A percentile compares a stretch with the other conserved stretches of the same genome.
phyloP scores from a whole-genome alignment of 495 filamentous ascomycete species.

The Haplographium delicatum region DNA sequence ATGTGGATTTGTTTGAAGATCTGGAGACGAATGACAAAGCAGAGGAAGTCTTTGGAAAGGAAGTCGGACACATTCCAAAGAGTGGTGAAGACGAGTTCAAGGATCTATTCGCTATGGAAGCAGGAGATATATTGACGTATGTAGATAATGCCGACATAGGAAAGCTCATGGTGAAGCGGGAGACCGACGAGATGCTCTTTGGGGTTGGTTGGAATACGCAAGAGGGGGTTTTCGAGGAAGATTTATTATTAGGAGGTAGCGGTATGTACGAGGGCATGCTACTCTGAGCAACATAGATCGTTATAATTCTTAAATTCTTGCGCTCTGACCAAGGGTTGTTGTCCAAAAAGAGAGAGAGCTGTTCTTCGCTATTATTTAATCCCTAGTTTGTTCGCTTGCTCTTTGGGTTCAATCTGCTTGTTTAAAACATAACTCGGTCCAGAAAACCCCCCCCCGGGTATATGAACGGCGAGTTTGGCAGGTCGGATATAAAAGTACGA shows the following conservation, averaged over 20 bases:
- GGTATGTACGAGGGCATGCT: background rate
- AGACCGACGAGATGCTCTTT: constrained; percentile 22
- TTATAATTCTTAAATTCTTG: too few species aligned
- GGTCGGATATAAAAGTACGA: too few species aligned
- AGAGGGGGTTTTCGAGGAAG: background rate
- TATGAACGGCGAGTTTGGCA: too few species aligned
- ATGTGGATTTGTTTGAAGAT: background rate
- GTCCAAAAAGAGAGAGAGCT: too few species aligned
- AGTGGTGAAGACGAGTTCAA: constrained; percentile 9
- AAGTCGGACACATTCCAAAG: background rate
- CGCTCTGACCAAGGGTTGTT: too few species aligned
- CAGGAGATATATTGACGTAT: constrained; percentile 8
- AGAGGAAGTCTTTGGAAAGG: background rate
- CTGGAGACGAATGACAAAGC: background rate
- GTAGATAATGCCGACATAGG: too few species aligned
- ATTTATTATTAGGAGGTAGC: background rate
- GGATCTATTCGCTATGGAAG: constrained; percentile 8
- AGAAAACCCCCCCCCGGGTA: too few species aligned
- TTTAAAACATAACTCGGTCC: too few species aligned
- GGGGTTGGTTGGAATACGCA: constrained; percentile 2
- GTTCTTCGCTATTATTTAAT: too few species aligned
- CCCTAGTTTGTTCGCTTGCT: too few species aligned
- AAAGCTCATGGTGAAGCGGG: constrained; percentile 17
- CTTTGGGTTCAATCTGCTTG: too few species aligned
- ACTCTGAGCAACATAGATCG: too few species aligned